phyloP scores from a whole-genome alignment of 106 monocot genomes.

The Iris macrosiphon region DNA sequence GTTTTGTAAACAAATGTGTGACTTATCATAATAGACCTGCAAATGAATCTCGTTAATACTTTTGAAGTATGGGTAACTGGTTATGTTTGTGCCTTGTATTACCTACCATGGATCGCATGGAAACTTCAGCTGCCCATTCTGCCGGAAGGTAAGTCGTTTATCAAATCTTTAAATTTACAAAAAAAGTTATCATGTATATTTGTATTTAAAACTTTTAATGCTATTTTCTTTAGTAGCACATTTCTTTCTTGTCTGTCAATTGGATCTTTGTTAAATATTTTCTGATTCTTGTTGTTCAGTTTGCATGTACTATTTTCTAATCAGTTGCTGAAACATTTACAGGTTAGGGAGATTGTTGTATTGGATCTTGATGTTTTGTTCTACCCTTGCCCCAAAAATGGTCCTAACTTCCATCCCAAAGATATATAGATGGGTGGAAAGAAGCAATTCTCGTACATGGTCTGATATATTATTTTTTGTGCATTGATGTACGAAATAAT shows the following conservation, averaged over 20 bases:
- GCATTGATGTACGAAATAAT: no score
- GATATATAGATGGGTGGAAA: conserved; percentile 90
- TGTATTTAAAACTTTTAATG: background rate
- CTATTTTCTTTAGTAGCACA: background rate
- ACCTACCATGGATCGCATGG: conserved; percentile 4
- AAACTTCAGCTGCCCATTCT: conserved; percentile 85
- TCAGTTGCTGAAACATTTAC: conserved; percentile 8
- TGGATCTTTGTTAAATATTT: conserved; percentile 2
- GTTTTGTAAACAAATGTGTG: background rate
- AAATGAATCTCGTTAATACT: no score
- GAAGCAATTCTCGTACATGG: conserved; percentile 96
- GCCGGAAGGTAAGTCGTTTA: conserved; percentile 66
- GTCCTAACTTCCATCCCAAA: conserved; percentile 87
- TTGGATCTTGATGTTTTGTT: conserved; percentile 92
- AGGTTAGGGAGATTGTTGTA: conserved; percentile 91
- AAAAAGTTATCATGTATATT: background rate
- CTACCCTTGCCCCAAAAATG: conserved; percentile 94
- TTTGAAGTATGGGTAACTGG: background rate
- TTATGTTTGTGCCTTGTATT: background rate
- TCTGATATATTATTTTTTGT: no score
- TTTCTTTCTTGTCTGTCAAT: background rate
- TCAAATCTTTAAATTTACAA: background rate
- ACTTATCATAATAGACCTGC: no score
- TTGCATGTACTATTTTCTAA: background rate
- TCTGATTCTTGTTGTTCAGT: background rate